Percentiles rank a stretch among this genome's conserved stretches.
phyloP scores from a whole-genome alignment of 352 stramenopile genomes.

The Phytopythium vexans region DNA sequence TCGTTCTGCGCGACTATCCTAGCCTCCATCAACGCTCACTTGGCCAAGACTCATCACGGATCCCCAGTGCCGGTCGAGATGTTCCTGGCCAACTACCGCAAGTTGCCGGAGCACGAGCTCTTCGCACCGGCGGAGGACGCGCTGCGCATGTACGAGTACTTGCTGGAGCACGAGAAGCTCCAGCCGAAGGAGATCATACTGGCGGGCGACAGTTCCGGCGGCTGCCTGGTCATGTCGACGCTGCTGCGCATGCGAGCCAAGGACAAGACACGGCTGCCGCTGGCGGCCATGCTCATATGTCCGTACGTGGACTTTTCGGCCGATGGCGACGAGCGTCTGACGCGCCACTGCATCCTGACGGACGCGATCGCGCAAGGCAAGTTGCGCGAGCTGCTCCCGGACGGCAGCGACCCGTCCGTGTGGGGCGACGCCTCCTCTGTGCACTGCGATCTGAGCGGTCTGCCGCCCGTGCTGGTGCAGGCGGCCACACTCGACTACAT shows the following conservation, averaged over 20 bases:
- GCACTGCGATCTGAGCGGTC: slow-evolving; percentile 19
- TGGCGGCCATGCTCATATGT: slow-evolving; percentile 27
- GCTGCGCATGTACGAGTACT: slow-evolving; percentile 36
- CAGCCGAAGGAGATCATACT: slow-evolving; percentile 36
- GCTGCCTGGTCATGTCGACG: slow-evolving; percentile 38
- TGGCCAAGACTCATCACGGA: slow-evolving; percentile 6
- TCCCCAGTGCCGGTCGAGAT: slow-evolving; percentile 20
- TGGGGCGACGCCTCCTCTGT: slow-evolving; percentile 23
- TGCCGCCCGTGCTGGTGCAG: slow-evolving; percentile 18
- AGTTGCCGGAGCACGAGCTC: slow-evolving; percentile 37
- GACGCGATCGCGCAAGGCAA: slow-evolving; percentile 10
- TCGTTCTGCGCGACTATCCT: slow-evolving; percentile 18
- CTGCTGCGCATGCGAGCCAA: slow-evolving; percentile 31
- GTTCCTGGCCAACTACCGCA: slow-evolving; percentile 52
- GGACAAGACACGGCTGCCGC: slow-evolving; percentile 7
- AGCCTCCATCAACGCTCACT: slow-evolving; percentile 11
- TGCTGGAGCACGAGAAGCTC: slow-evolving; percentile 25
- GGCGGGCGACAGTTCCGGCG: slow-evolving; percentile 45
- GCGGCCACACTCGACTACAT: slow-evolving; percentile 11
- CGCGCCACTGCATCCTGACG: slow-evolving; percentile 17
- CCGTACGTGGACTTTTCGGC: slow-evolving; percentile 25
- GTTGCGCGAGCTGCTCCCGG: slow-evolving; percentile 10
- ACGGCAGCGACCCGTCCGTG: slow-evolving; percentile 8
- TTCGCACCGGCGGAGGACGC: slow-evolving; percentile 30
- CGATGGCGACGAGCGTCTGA: not conserved